Evolutionary conservation across 2,329 filamentous ascomycete species (phyloP), one percentile per base, ranked within the genome.

Genomic region (Calonectria crousiana): DNA sequence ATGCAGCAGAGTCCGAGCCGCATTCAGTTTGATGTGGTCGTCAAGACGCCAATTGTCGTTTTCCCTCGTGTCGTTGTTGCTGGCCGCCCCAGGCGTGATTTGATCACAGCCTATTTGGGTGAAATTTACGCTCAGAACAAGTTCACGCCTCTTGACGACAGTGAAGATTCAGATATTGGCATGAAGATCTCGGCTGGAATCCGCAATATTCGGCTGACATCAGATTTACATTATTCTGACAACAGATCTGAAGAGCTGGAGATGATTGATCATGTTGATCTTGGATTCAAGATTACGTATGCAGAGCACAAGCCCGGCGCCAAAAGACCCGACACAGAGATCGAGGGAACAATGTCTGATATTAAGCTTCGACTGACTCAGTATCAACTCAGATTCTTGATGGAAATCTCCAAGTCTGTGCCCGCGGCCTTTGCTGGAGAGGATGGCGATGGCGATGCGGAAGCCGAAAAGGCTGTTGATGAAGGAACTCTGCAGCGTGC

Each of bases 101-200:
- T 95, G 9, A 87, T 99, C 71, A 98, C 95, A 0, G 97, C 96
- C 0, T 97, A 98, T 80, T 87, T 99, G 3, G 97, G 97, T 85
- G 97, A 99, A 83, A 98, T 99, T 30, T 99, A 98, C 82, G 96
- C 95, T 0, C 95, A 96, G 84, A 99, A 99, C 84, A 94, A 93
- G 76, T 99, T 99, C 82, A 91, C 93, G 0, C 94, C 95, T 0
- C 86, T 98, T 4, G 94, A 97, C 76, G 95, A 98, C 73, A 92
- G 92, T 0, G 88, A 94, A 78, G 86, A 92, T 36, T 90, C 94
- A 0, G 91, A 93, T 4, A 92, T 95, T 73, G 95, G 95, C 38
- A 99, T 98, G 89, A 95, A 97, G 82, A 90, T 99, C 20, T 94
- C 94, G 3, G 93, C 95, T 23, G 97, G 97, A 28, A 96, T 99